These are phyloP conservation scores for Moniliophthora roreri DNA, from an alignment of 1,284 basidiomycete species.

Conservation along the genomic window DNA sequence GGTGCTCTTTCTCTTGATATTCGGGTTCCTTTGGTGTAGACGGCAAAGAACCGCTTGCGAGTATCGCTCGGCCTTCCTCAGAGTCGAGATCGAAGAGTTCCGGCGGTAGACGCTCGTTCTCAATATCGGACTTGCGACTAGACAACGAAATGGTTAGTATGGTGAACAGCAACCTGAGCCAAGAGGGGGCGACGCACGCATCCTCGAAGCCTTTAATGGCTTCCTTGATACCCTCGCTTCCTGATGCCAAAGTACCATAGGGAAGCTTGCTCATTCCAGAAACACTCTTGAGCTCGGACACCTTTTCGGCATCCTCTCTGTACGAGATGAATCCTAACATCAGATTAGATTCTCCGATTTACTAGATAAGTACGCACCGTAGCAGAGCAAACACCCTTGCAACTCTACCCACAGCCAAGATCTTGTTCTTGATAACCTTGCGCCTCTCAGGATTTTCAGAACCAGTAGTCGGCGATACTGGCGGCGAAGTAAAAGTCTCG, in stretches of 20 bases:
- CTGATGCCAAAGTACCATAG: conserved; percentile 84
- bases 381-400: conserved; percentile 94
- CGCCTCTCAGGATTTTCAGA: conserved; percentile 70
- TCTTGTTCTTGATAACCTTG: conserved; percentile 95
- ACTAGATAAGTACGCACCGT: conserved; percentile 53
- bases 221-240: conserved; percentile 95
- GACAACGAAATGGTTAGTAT: background rate
- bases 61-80: conserved; percentile 66
- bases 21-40: conserved; percentile 48
- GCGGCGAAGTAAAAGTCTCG: conserved; percentile 19
- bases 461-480: conserved; percentile 36
- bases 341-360: background rate
- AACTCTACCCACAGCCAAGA: conserved; percentile 96
- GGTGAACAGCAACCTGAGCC: background rate
- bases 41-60: conserved; percentile 41
- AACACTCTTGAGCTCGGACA: conserved; percentile 95
- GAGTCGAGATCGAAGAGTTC: conserved; percentile 90
- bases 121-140: conserved; percentile 96
- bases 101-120: conserved; percentile 96
- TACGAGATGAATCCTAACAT: conserved; percentile 3
- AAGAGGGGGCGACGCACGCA: conserved; percentile 62
- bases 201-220: conserved; percentile 94
- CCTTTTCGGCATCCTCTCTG: conserved; percentile 97
- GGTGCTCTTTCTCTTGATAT: conserved; percentile 33
- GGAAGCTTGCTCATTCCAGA: conserved; percentile 80